Percentiles rank a stretch among this genome's conserved stretches.
phyloP scores from a whole-genome alignment of 2,329 filamentous ascomycete genomes.

The Sclerotinia sclerotiorum region DNA sequence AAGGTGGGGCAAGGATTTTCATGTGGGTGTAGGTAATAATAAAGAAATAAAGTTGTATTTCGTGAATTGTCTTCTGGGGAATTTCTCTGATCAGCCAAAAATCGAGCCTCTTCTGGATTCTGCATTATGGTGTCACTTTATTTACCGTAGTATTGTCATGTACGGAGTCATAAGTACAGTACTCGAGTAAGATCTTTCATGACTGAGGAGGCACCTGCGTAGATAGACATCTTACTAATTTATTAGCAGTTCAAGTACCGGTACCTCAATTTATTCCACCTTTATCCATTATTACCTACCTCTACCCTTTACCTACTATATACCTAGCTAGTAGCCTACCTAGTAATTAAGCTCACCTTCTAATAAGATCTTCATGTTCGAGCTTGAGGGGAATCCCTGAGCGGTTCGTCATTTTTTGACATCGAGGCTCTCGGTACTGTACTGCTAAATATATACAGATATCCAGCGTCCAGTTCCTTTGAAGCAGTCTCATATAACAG shows the following conservation, averaged over 20 bases:
- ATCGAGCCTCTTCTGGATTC: background rate
- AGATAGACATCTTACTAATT: background rate
- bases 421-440: background rate
- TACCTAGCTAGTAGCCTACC: background rate
- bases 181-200: background rate
- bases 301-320: background rate
- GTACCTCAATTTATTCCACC: background rate
- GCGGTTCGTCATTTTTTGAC: background rate
- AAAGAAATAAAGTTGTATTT: too few relatives aligned
- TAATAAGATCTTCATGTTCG: background rate
- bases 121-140: background rate
- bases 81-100: slow-evolving; percentile 11
- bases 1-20: slow-evolving; percentile 21
- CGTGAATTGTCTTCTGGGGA: slow-evolving; percentile 18
- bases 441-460: background rate
- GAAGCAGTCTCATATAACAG: background rate
- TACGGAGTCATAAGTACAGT: too few relatives aligned
- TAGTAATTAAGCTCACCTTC: background rate
- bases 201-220: background rate
- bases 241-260: background rate
- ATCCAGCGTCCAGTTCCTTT: background rate
- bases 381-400: background rate
- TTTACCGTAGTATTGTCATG: background rate
- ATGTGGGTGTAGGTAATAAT: background rate
- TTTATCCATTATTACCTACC: background rate